These are phyloP conservation scores for Sclerotinia minor DNA, from an alignment of 2,329 filamentous ascomycete genomes.

Conservation along the genomic window DNA sequence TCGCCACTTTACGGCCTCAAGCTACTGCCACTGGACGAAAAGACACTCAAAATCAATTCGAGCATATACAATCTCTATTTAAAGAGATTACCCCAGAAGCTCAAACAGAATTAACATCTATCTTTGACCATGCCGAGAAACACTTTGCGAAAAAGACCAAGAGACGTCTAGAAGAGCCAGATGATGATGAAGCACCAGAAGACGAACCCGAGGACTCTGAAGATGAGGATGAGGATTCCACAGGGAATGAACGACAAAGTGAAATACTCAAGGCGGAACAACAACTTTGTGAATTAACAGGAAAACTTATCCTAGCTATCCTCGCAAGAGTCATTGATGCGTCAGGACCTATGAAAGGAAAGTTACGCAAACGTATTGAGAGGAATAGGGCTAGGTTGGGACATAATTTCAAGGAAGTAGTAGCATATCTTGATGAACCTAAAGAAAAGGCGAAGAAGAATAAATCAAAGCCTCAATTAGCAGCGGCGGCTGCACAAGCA, in stretches of 20 bases:
- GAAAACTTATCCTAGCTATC: slow-evolving; percentile 80
- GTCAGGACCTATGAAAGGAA: slow-evolving; percentile 58
- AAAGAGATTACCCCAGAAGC: slow-evolving; percentile 66
- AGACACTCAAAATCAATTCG: slow-evolving; percentile 48
- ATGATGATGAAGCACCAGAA: slow-evolving; percentile 72
- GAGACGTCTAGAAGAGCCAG: slow-evolving; percentile 61
- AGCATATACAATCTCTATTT: slow-evolving; percentile 62
- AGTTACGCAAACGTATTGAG: slow-evolving; percentile 69
- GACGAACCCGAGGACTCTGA: slow-evolving; percentile 64
- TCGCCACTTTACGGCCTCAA: slow-evolving; percentile 66
- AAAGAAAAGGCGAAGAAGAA: slow-evolving; percentile 51
- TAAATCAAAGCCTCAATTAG: slow-evolving; percentile 47
- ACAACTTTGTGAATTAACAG: slow-evolving; percentile 79
- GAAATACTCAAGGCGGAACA: slow-evolving; percentile 77
- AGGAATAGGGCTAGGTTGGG: slow-evolving; percentile 81
- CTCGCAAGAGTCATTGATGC: slow-evolving; percentile 72
- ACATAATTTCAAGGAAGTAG: slow-evolving; percentile 79
- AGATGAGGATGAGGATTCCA: slow-evolving; percentile 55
- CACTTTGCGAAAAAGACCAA: slow-evolving; percentile 70
- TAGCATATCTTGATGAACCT: slow-evolving; percentile 74
- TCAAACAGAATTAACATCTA: slow-evolving; percentile 66
- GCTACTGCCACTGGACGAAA: slow-evolving; percentile 44
- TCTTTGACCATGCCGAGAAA: slow-evolving; percentile 76
- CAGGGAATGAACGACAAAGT: slow-evolving; percentile 60
- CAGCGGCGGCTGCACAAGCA: slow-evolving; percentile 42